These are phyloP conservation scores for Eucalyptus guilfoylei DNA, from an alignment of 345 rosid species.

Conservation along the genomic window DNA sequence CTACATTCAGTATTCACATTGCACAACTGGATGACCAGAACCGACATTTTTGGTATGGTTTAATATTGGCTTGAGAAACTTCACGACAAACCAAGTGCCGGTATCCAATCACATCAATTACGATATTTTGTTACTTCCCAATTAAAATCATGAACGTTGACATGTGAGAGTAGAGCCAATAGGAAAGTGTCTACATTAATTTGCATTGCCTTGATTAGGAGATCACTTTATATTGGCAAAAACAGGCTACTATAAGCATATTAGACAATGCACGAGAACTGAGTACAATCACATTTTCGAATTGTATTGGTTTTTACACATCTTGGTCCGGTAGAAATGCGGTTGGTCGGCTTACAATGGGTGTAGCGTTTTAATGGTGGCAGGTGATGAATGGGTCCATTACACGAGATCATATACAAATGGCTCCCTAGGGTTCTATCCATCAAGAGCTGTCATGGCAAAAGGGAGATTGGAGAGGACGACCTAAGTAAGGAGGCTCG, in stretches of 20 bases:
- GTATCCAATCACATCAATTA: neutral
- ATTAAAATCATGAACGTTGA: neutral
- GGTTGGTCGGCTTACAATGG: neutral
- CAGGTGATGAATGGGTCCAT: neutral
- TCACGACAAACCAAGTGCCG: neutral
- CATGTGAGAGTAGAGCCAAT: neutral
- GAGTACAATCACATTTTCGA: neutral
- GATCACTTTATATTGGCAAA: neutral
- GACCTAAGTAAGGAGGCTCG: neutral
- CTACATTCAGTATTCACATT: neutral
- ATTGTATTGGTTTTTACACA: neutral
- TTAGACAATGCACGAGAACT: neutral
- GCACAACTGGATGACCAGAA: neutral
- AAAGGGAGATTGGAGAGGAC: neutral
- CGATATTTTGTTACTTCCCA: neutral
- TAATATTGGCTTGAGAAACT: neutral
- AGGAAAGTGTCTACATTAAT: neutral
- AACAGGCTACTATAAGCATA: neutral
- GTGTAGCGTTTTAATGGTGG: neutral
- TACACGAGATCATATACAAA: neutral
- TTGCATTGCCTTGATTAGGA: neutral
- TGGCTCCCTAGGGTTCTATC: too few species aligned
- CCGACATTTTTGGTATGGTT: neutral
- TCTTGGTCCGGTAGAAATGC: neutral
- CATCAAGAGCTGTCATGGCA: neutral